Conservation (phyloP, 2,329 filamentous ascomycete species). For the Beauveria scarabaeidicola region DNA sequence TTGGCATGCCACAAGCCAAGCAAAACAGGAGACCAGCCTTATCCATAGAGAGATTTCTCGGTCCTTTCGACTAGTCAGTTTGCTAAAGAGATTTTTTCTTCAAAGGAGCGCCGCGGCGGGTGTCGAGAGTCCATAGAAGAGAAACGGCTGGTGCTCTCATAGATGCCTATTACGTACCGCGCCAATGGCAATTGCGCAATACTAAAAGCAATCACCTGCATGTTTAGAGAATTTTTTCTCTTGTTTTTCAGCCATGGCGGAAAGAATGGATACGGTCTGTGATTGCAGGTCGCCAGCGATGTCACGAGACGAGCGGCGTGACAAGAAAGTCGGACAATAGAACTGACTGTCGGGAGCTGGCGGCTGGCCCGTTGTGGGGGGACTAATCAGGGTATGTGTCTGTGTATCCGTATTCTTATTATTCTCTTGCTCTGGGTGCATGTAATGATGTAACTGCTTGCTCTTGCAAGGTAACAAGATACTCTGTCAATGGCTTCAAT, state of each 20-base stretch:
- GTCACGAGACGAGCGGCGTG: not conserved
- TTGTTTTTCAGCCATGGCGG: not conserved
- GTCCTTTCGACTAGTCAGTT: not conserved
- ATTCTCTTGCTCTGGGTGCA: not conserved
- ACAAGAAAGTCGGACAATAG: not conserved
- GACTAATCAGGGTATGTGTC: not conserved
- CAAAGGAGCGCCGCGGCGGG: not conserved
- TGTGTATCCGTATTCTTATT: not conserved
- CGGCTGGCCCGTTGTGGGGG: not conserved
- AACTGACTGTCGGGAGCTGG: not conserved
- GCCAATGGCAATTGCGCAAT: conserved; percentile 9
- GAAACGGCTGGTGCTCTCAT: not conserved
- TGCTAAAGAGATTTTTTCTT: not conserved
- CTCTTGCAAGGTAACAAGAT: not conserved
- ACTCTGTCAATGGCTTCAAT: not conserved
- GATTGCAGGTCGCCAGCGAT: not conserved
- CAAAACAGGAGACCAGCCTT: not conserved
- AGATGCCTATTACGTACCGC: not conserved
- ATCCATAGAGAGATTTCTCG: not conserved
- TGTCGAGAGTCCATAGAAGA: not conserved
- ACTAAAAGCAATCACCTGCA: not conserved
- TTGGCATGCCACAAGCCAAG: conserved; percentile 1
- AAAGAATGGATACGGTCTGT: conserved; percentile 1
- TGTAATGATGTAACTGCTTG: not conserved
- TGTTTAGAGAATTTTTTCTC: not conserved